Base-by-base conservation (phyloP, 108 stramenopile genomes). In the Stephanodiscus triporus region DNA sequence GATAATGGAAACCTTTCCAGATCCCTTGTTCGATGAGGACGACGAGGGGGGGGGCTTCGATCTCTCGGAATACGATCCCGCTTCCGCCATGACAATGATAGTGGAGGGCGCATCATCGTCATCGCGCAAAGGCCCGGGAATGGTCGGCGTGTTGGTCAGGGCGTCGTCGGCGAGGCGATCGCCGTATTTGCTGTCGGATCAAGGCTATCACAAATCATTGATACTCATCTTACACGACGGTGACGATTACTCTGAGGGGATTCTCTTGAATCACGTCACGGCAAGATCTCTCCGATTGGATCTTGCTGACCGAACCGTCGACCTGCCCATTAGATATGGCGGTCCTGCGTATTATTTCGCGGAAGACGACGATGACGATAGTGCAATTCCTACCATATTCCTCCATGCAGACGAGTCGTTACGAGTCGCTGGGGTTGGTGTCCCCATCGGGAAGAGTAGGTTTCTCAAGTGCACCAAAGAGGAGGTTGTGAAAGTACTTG, bases 131-230 rank as follows among this genome's bases (percentile, higher is more conserved):
- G 13, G 23, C 37, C 4, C 70, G 24, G 63, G 48, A 9, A 53
- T 68, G 27, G 75, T 54, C 16, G 94, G 94, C 8, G 70, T 66
- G 11, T 30, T 95, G 49, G 70, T 90, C 9, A 68, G 91, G 45
- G 84, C 88, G 13, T 88, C 86, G 11, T 75, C 84, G 34, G 71
- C 77, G 5, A 69, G 63, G 14, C 85, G 86, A 30, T 84, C 88
- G 16, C 87, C 86, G 17, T 88, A 63, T 60, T 24, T 90, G 17
- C 56, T 88, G 9, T 58, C 75, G 45, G 86, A 84, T 61, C 89
- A 90, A 64, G 81, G 81, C 14, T 84, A 75, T 76, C 87, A 87
- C 77, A 87, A 90, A 58, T 81, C 86, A 13, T 63, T 80, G 19
- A 63, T 90, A 19, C 64, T 90, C 53, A 59, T 88, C 13, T 34